Conservation (phyloP, 1,139 yeast genomes). For the Yamadazyma siamensis region DNA sequence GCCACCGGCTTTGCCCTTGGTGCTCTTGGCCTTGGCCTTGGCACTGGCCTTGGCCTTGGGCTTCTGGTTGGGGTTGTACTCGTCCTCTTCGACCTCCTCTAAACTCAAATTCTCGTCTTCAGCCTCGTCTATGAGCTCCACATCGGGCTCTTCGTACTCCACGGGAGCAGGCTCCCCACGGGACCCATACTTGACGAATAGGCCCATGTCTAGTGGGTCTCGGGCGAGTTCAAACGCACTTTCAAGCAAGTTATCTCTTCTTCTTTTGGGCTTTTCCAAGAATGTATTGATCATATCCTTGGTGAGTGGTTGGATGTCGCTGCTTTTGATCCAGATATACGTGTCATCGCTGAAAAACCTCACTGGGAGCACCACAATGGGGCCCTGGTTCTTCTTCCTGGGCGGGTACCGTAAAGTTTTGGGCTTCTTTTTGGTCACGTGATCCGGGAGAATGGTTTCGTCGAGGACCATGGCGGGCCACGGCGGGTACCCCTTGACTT, state of each 20-base stretch:
- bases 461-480: constrained; percentile 84
- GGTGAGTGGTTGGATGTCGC: constrained; percentile 37
- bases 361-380: constrained; percentile 38
- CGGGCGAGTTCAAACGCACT: constrained; percentile 39
- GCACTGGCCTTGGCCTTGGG: constrained; percentile 8
- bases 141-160: constrained; percentile 19
- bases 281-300: constrained; percentile 26
- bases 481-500: constrained; percentile 74
- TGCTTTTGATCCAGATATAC: constrained; percentile 54
- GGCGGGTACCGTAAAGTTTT: constrained; percentile 24
- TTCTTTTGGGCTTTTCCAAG: constrained; percentile 22
- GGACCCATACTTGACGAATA: constrained; percentile 43
- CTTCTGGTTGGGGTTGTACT: constrained; percentile 13
- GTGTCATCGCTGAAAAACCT: constrained; percentile 66
- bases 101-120: constrained; percentile 18
- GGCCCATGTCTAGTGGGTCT: constrained; percentile 42
- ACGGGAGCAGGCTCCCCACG: constrained; percentile 30
- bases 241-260: constrained; percentile 35
- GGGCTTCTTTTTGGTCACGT: constrained; percentile 47
- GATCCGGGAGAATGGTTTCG: constrained; percentile 50
- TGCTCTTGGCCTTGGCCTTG: constrained; percentile 4
- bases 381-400: constrained; percentile 16
- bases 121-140: constrained; percentile 3
- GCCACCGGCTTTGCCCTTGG: constrained; percentile 6
- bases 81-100: constrained; percentile 9